A percentile compares a stretch with the other conserved stretches of the same genome.
Evolutionary conservation across 768 basidiomycete genomes (phyloP).

Genomic region (Tephrocybe rancida): DNA sequence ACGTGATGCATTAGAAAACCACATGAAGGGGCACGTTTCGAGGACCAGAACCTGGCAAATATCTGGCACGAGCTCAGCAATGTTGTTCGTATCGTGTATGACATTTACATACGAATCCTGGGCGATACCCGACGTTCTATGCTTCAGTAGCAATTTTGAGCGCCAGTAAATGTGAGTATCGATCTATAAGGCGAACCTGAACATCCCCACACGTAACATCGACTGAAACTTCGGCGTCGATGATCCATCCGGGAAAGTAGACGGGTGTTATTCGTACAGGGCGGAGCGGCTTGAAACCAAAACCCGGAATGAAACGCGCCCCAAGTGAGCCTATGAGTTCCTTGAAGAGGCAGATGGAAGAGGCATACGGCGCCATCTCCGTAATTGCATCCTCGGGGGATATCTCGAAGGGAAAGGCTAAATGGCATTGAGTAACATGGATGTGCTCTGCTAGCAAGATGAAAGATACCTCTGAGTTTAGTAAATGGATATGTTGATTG

Average conservation of each 20-base stretch:
- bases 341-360: slow-evolving; percentile 23
- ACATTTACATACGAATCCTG: slow-evolving; percentile 47
- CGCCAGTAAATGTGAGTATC: neutral
- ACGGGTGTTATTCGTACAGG: slow-evolving; percentile 52
- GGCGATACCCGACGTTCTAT: slow-evolving; percentile 35
- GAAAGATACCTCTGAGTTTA: slow-evolving; percentile 37
- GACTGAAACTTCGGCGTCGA: slow-evolving; percentile 54
- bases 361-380: slow-evolving; percentile 36
- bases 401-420: slow-evolving; percentile 56
- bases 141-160: slow-evolving; percentile 20
- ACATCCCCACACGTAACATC: slow-evolving; percentile 27
- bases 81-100: slow-evolving; percentile 5
- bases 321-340: slow-evolving; percentile 29
- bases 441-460: neutral
- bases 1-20: slow-evolving; percentile 1
- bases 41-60: slow-evolving; percentile 42
- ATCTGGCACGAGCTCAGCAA: slow-evolving; percentile 31
- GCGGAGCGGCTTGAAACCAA: slow-evolving; percentile 38
- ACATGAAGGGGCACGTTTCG: neutral
- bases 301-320: slow-evolving; percentile 37
- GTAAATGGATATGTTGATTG: slow-evolving; percentile 29
- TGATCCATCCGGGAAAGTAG: slow-evolving; percentile 67
- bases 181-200: slow-evolving; percentile 23
- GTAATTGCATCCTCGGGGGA: slow-evolving; percentile 46
- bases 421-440: neutral